Evolutionary conservation across 1,139 yeast species (phyloP).

Genomic region (Cylindricascospora bacillispora): DNA sequence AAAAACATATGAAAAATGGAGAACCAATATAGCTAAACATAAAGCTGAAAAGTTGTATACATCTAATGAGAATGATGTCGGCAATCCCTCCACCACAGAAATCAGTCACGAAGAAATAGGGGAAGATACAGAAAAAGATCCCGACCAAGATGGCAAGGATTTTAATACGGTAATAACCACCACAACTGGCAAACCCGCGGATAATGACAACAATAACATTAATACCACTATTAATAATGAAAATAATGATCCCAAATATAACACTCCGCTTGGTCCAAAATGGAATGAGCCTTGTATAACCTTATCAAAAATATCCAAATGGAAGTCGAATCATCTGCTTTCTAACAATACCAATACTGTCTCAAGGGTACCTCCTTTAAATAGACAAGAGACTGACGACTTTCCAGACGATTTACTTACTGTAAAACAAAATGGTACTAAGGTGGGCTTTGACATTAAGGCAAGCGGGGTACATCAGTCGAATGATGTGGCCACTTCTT

Average conservation of each 20-base stretch:
- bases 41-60: conserved; percentile 2
- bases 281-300: conserved; percentile 3
- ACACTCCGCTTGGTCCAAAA: no score
- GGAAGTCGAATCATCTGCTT: neutral
- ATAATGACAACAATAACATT: neutral
- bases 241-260: neutral
- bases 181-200: neutral
- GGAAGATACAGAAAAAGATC: neutral
- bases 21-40: conserved; percentile 3
- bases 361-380: conserved; percentile 8
- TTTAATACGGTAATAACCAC: conserved; percentile 1
- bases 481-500: conserved; percentile 22
- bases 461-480: conserved; percentile 28
- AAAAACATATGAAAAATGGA: conserved; percentile 11
- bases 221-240: neutral
- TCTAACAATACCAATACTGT: conserved; percentile 1
- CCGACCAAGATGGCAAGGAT: conserved; percentile 4
- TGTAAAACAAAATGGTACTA: conserved; percentile 12
- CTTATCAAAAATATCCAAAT: conserved; percentile 2
- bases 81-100: conserved; percentile 1
- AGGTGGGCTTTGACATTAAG: conserved; percentile 23
- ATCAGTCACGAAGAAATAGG: neutral
- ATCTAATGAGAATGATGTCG: neutral
- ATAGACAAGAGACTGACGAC: conserved; percentile 25
- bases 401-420: conserved; percentile 22